Percentiles rank a stretch among this genome's conserved stretches.
Conservation (phyloP, 2,329 filamentous ascomycete species). For the Hymenoscyphus albidus region DNA sequence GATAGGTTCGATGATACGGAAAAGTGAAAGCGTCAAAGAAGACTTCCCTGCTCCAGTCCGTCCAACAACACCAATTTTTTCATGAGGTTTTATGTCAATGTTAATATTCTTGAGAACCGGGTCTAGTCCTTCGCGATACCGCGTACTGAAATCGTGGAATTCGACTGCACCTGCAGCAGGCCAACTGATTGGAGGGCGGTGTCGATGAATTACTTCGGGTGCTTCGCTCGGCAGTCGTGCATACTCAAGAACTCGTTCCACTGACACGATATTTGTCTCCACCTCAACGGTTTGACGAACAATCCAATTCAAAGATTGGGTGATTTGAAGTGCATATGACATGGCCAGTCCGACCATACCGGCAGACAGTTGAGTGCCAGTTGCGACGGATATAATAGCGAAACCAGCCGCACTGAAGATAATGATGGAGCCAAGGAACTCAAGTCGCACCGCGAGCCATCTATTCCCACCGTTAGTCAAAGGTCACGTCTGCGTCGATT, state of each 20-base stretch:
- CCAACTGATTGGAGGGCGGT: conserved; percentile 85
- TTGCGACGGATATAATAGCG: conserved; percentile 74
- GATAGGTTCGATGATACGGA: conserved; percentile 88
- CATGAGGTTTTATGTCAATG: conserved; percentile 87
- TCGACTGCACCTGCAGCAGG: conserved; percentile 82
- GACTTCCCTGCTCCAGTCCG: conserved; percentile 40
- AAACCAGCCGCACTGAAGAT: conserved; percentile 84
- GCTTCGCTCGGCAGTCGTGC: conserved; percentile 87
- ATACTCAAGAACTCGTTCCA: conserved; percentile 96
- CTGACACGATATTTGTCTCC: conserved; percentile 99
- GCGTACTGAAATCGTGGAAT: conserved; percentile 90
- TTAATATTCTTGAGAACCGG: conserved; percentile 90
- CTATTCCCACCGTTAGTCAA: conserved; percentile 44
- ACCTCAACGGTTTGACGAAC: conserved; percentile 97
- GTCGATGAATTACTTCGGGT: conserved; percentile 85
- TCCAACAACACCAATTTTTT: conserved; percentile 97
- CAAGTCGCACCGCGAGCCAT: conserved; percentile 91
- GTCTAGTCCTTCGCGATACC: conserved; percentile 86
- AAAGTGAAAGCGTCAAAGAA: conserved; percentile 70
- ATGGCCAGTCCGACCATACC: conserved; percentile 89
- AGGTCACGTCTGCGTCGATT: background rate
- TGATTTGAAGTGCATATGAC: conserved; percentile 97
- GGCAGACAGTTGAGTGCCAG: conserved; percentile 57
- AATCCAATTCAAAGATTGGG: conserved; percentile 97
- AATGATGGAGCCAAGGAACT: conserved; percentile 92